Percentiles rank a stretch among this genome's conserved stretches.
phyloP scores from a whole-genome alignment of 441 rosid species.

The Gossypium davidsonii region DNA sequence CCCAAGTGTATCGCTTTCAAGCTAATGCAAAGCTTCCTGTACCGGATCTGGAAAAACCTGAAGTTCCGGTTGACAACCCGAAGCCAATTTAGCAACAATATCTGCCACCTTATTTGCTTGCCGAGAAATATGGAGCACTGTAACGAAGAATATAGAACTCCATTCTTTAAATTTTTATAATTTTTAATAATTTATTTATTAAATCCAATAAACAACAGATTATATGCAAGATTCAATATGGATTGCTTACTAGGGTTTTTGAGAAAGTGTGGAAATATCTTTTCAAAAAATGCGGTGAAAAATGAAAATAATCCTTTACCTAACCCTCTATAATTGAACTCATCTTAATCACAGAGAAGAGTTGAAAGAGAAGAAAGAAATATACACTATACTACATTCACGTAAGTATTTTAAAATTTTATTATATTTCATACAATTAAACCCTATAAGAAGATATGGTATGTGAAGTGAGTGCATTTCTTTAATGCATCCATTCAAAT shows the following conservation, averaged over 20 bases:
- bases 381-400: neutral
- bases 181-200: too few species aligned
- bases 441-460: neutral
- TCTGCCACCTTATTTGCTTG: too few species aligned
- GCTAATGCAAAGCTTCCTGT: too few species aligned
- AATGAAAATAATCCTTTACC: neutral
- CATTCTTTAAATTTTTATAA: too few species aligned
- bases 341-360: neutral
- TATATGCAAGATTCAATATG: neutral
- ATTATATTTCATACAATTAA: neutral
- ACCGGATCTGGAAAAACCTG: too few species aligned
- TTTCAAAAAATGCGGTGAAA: neutral
- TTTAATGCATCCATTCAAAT: neutral
- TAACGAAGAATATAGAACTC: too few species aligned
- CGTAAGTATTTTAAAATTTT: too few species aligned
- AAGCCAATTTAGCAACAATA: too few species aligned
- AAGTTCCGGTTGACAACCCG: too few species aligned
- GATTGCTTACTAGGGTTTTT: neutral
- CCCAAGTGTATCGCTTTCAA: too few species aligned
- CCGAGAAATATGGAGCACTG: too few species aligned
- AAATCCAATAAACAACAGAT: too few species aligned
- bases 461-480: neutral
- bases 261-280: neutral
- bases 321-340: neutral
- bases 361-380: neutral